phyloP scores from a whole-genome alignment of 2,329 filamentous ascomycete species.

The Epichloe festucae region DNA sequence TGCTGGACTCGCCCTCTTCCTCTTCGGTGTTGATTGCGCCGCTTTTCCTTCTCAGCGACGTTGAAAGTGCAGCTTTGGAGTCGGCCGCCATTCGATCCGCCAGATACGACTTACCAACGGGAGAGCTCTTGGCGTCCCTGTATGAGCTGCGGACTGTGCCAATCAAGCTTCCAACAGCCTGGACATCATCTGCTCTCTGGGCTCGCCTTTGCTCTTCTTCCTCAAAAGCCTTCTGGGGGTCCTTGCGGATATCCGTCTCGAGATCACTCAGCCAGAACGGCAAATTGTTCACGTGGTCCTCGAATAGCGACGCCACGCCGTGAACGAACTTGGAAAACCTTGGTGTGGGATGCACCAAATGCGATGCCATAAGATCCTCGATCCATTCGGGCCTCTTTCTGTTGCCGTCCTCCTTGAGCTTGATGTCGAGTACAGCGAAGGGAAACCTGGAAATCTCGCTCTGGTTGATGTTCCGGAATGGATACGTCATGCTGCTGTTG shows the following conservation, averaged over 20 bases:
- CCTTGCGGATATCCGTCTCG: conserved; percentile 85
- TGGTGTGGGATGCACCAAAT: conserved; percentile 79
- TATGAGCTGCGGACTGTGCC: conserved; percentile 43
- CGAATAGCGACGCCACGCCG: conserved; percentile 80
- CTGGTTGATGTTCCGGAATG: conserved; percentile 76
- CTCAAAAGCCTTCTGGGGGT: conserved; percentile 86
- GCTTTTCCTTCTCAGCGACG: conserved; percentile 14
- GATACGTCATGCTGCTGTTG: conserved; percentile 66
- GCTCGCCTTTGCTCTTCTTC: conserved; percentile 78
- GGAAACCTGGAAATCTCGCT: conserved; percentile 88
- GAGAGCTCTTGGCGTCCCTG: conserved; percentile 51
- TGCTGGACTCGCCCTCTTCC: conserved; percentile 23
- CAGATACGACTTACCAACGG: conserved; percentile 52
- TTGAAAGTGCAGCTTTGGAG: conserved; percentile 19
- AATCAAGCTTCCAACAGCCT: conserved; percentile 79
- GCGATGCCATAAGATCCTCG: conserved; percentile 80
- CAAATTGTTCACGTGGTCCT: conserved; percentile 89
- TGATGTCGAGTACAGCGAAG: conserved; percentile 84
- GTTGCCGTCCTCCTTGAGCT: conserved; percentile 54
- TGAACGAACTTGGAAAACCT: conserved; percentile 97
- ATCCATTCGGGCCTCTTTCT: conserved; percentile 74
- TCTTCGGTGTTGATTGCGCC: conserved; percentile 19
- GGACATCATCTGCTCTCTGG: conserved; percentile 71
- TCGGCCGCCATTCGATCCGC: conserved; percentile 41
- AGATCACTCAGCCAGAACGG: conserved; percentile 93